Conservation (phyloP, 1,139 yeast genomes). For the Saccharomyces hybrid region DNA sequence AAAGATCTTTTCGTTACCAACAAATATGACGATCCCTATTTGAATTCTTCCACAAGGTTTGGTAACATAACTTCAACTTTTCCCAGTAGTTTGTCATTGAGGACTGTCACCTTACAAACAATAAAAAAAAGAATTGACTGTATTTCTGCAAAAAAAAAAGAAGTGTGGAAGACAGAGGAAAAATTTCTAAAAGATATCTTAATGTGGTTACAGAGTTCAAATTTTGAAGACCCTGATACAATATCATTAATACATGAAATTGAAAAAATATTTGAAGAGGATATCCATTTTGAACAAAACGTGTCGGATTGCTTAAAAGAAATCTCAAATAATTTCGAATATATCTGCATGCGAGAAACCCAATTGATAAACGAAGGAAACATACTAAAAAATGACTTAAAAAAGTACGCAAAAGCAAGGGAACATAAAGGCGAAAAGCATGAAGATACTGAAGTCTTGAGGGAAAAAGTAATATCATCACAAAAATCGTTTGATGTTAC, state of each 20-base stretch:
- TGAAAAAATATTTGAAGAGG: conserved; percentile 20
- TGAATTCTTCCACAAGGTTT: neutral
- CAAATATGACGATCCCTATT: neutral
- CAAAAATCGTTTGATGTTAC: conserved; percentile 17
- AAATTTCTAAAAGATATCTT: conserved; percentile 20
- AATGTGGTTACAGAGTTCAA: conserved; percentile 21
- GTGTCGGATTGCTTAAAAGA: conserved; percentile 14
- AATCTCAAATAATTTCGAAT: conserved; percentile 18
- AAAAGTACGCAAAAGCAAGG: conserved; percentile 15
- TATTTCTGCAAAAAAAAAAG: conserved; percentile 20
- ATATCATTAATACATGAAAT: conserved; percentile 17
- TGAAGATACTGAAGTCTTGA: conserved; percentile 20
- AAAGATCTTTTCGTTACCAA: neutral
- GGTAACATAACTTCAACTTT: neutral
- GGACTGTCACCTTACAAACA: conserved; percentile 11
- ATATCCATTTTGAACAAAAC: conserved; percentile 18
- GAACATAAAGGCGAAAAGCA: conserved; percentile 21
- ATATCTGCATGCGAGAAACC: conserved; percentile 20
- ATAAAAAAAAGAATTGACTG: conserved; percentile 18
- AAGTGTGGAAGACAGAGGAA: conserved; percentile 15
- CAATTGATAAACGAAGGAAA: conserved; percentile 21
- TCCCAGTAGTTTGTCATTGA: conserved; percentile 1
- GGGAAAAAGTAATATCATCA: conserved; percentile 20
- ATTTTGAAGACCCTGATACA: conserved; percentile 17
- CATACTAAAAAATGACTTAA: conserved; percentile 14